These are phyloP conservation scores for Dipodascopsis tothii DNA, from an alignment of 805 yeast genomes.

Conservation along the genomic window DNA sequence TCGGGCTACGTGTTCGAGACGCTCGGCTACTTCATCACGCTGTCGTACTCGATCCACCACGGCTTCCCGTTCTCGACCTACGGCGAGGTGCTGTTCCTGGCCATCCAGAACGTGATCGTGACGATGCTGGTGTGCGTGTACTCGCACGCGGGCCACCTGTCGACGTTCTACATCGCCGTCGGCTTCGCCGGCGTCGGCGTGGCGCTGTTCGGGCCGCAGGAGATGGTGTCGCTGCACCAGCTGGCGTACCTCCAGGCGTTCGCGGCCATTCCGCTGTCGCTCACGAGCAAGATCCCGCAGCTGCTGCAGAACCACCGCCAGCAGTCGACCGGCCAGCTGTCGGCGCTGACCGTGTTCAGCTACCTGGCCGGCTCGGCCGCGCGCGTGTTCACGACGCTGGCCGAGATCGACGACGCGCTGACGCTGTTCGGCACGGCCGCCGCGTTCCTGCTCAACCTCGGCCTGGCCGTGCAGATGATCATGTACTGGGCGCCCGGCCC, in stretches of 20 bases:
- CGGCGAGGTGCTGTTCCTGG: constrained; percentile 36
- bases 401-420: constrained; percentile 33
- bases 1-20: constrained; percentile 33
- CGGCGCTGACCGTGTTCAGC: constrained; percentile 35
- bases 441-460: constrained; percentile 32
- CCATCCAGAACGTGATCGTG: constrained; percentile 34
- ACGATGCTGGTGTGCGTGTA: constrained; percentile 28
- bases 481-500: constrained; percentile 28
- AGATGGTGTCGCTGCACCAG: constrained; percentile 5
- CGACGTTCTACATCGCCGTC: constrained; percentile 4
- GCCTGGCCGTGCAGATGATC: constrained; percentile 34
- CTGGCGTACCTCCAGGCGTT: constrained; percentile 27
- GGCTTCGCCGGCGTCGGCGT: constrained; percentile 21
- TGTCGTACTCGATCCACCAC: constrained; percentile 35
- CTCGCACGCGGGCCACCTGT: constrained; percentile 20
- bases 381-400: constrained; percentile 36
- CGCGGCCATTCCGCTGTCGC: constrained; percentile 34
- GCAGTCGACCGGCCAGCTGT: constrained; percentile 40
- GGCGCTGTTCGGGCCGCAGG: constrained; percentile 25
- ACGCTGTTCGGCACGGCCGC: constrained; percentile 31
- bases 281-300: constrained; percentile 39
- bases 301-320: constrained; percentile 33
- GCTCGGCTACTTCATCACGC: constrained; percentile 30
- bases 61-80: constrained; percentile 35
- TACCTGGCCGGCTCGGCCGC: constrained; percentile 36